Conservation (phyloP, 2,329 filamentous ascomycete species). For the Kalaharituber pfeilii region DNA sequence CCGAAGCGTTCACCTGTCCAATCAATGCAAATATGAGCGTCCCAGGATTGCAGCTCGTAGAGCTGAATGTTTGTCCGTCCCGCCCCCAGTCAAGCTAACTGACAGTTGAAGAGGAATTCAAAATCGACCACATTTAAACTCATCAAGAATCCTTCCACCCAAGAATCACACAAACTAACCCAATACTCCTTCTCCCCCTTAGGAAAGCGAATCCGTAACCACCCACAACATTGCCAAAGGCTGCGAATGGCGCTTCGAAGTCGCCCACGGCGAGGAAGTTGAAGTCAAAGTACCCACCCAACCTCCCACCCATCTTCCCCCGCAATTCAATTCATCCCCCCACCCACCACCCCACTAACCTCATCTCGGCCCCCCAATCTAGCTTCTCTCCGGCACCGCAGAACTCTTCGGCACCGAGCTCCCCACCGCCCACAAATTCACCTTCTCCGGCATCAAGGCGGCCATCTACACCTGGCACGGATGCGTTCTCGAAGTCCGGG, state of each 20-base stretch:
- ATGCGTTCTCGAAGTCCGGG: conserved; percentile 63
- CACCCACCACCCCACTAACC: conserved; percentile 17
- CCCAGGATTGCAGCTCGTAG: conserved; percentile 20
- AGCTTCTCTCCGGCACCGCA: conserved; percentile 64
- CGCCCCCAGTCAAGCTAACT: too few relatives aligned
- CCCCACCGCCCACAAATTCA: conserved; percentile 60
- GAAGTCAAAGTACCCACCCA: conserved; percentile 36
- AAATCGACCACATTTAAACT: too few relatives aligned
- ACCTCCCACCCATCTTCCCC: neutral
- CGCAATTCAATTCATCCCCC: neutral
- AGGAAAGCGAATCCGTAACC: conserved; percentile 22
- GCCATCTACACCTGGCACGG: conserved; percentile 88
- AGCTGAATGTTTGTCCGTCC: conserved; percentile 20
- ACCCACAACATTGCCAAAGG: conserved; percentile 41
- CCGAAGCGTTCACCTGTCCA: too few relatives aligned
- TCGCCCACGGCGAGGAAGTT: conserved; percentile 38
- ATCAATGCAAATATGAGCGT: conserved; percentile 17
- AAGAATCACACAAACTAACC: too few relatives aligned
- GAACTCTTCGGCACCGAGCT: conserved; percentile 94
- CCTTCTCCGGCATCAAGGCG: conserved; percentile 63
- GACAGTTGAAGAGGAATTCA: too few relatives aligned
- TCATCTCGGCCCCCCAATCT: conserved; percentile 30
- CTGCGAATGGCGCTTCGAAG: conserved; percentile 66
- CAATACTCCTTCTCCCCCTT: neutral
- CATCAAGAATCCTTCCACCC: too few relatives aligned